These are phyloP conservation scores for Trematosphaeria pertusa DNA, from an alignment of 2,329 filamentous ascomycete species.

Conservation along the genomic window DNA sequence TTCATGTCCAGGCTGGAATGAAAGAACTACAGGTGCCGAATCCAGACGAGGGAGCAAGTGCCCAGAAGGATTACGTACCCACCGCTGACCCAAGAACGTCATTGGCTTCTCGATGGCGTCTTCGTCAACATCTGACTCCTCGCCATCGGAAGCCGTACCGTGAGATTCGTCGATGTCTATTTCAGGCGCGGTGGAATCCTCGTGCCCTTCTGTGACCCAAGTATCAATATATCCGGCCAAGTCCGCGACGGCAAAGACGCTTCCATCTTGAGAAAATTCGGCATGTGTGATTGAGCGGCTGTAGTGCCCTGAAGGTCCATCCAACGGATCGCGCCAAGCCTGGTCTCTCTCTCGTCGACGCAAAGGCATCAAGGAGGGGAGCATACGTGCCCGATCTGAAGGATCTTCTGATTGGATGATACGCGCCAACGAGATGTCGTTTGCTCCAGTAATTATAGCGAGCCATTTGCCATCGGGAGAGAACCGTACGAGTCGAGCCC, in stretches of 20 bases:
- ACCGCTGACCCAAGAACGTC: conserved; percentile 68
- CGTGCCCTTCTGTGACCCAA: conserved; percentile 73
- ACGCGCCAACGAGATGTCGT: conserved; percentile 56
- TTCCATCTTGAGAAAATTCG: conserved; percentile 81
- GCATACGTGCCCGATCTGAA: conserved; percentile 45
- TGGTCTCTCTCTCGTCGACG: conserved; percentile 45
- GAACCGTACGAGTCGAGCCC: conserved; percentile 73
- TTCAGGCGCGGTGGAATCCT: conserved; percentile 55
- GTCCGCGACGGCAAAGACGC: conserved; percentile 79
- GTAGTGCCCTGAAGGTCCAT: conserved; percentile 77
- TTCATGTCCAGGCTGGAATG: conserved; percentile 51
- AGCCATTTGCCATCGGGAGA: conserved; percentile 76
- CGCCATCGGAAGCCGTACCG: conserved; percentile 31
- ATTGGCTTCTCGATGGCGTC: conserved; percentile 53
- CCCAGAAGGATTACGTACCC: conserved; percentile 76
- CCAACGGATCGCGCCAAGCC: conserved; percentile 47
- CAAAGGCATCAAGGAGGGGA: conserved; percentile 48
- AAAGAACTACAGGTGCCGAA: conserved; percentile 53
- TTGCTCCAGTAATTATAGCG: conserved; percentile 58
- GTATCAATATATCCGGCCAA: conserved; percentile 86
- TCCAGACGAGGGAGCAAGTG: conserved; percentile 55
- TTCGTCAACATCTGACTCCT: conserved; percentile 54
- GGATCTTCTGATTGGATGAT: conserved; percentile 52
- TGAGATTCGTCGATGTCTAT: conserved; percentile 47
- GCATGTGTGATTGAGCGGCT: conserved; percentile 76